Conservation (phyloP, 495 filamentous ascomycete species). For the Chaetomium tenue region DNA sequence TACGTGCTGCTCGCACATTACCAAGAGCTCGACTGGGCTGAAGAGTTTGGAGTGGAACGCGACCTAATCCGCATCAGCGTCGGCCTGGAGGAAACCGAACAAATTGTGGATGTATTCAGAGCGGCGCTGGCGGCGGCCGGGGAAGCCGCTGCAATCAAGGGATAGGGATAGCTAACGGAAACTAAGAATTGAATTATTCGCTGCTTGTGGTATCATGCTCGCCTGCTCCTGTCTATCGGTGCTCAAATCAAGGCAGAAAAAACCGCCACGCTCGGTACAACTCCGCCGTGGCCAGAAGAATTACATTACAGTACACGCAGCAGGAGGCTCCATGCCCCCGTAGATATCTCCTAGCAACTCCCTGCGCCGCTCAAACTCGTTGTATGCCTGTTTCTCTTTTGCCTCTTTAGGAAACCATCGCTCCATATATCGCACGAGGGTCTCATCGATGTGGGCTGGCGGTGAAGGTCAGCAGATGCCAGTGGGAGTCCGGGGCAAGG, state of each 20-base stretch:
- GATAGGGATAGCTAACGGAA: neutral
- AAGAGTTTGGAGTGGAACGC: conserved; percentile 70
- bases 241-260: neutral
- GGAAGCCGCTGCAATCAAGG: conserved; percentile 3
- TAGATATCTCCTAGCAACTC: conserved; percentile 54
- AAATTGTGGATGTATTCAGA: conserved; percentile 54
- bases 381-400: conserved; percentile 60
- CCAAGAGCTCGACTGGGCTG: conserved; percentile 85
- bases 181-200: conserved; percentile 15
- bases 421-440: conserved; percentile 42
- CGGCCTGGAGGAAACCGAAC: conserved; percentile 74
- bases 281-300: neutral
- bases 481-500: neutral
- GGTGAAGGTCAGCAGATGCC: neutral
- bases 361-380: conserved; percentile 52
- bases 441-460: conserved; percentile 58
- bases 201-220: conserved; percentile 11
- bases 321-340: conserved; percentile 38
- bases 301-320: conserved; percentile 47
- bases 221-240: neutral
- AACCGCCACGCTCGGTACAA: neutral
- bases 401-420: conserved; percentile 68
- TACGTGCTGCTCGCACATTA: conserved; percentile 94
- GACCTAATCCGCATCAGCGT: conserved; percentile 84
- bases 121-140: conserved; percentile 51